Evolutionary conservation across 192 early-diverging fungal species (phyloP).

Genomic region (Coemansia sp.): DNA sequence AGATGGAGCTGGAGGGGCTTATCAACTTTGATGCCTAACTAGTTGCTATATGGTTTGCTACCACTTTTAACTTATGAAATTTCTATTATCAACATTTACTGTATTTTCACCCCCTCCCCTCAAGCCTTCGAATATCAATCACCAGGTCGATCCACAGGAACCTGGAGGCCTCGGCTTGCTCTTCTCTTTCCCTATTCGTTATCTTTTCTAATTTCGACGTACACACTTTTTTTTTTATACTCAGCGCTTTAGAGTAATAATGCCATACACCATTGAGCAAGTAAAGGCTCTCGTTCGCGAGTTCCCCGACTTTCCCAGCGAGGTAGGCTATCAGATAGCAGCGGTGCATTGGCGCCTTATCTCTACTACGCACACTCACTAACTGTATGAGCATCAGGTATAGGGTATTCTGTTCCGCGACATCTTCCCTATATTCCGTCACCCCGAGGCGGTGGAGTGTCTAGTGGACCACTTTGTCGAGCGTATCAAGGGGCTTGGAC

Average conservation of each 20-base stretch:
- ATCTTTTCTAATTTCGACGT: not conserved
- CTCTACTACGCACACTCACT: not conserved
- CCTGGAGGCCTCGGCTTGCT: not conserved
- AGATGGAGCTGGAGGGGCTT: slow-evolving; percentile 51
- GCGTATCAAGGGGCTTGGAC: slow-evolving; percentile 65
- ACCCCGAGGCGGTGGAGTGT: slow-evolving; percentile 89
- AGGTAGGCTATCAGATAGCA: slow-evolving; percentile 45
- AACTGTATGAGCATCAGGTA: not conserved
- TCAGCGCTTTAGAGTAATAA: slow-evolving; percentile 7
- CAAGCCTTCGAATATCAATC: not conserved
- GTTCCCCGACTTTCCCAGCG: slow-evolving; percentile 78
- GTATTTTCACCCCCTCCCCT: no score
- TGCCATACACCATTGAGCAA: slow-evolving; percentile 51
- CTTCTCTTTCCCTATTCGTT: not conserved
- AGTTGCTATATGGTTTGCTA: not conserved
- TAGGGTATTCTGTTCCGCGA: slow-evolving; percentile 96
- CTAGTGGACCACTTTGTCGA: slow-evolving; percentile 86
- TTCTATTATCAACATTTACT: not conserved
- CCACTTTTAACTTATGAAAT: not conserved
- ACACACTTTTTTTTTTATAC: not conserved
- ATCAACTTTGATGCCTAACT: slow-evolving; percentile 48
- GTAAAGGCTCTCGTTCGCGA: slow-evolving; percentile 53
- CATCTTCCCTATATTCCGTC: slow-evolving; percentile 96
- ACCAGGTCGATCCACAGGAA: no score
- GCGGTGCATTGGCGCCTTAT: not conserved